These are phyloP conservation scores for Ustilago hordei DNA, from an alignment of 1,284 basidiomycete species.

Conservation along the genomic window DNA sequence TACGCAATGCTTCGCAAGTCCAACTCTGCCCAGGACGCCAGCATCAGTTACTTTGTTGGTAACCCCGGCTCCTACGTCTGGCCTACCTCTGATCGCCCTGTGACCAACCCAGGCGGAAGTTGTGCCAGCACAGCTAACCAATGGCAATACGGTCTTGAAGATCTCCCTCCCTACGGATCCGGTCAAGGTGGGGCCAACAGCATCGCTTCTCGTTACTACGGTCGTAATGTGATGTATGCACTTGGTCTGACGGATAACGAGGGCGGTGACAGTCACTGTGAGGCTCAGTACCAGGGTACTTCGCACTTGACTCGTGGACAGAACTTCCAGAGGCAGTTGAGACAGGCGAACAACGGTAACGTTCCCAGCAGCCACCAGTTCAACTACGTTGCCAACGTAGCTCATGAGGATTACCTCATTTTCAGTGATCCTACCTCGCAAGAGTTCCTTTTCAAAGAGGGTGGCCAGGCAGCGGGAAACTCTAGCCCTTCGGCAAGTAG, in stretches of 20 bases:
- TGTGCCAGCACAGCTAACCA: slow-evolving; percentile 38
- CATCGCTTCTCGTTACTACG: slow-evolving; percentile 51
- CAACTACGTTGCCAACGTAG: slow-evolving; percentile 51
- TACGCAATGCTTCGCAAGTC: slow-evolving; percentile 62
- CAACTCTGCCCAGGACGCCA: slow-evolving; percentile 37
- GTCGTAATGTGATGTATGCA: slow-evolving; percentile 53
- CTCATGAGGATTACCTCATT: slow-evolving; percentile 60
- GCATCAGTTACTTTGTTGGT: slow-evolving; percentile 56
- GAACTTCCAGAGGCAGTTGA: slow-evolving; percentile 48
- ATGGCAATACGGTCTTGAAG: slow-evolving; percentile 46
- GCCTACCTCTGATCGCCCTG: slow-evolving; percentile 47
- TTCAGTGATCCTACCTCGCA: slow-evolving; percentile 51
- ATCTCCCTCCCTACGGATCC: slow-evolving; percentile 34
- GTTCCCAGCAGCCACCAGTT: slow-evolving; percentile 48
- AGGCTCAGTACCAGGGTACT: slow-evolving; percentile 58
- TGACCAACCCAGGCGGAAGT: slow-evolving; percentile 32
- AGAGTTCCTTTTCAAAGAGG: slow-evolving; percentile 45
- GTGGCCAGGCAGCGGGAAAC: neutral
- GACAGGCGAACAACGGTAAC: slow-evolving; percentile 45
- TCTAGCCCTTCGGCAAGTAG: slow-evolving; percentile 10
- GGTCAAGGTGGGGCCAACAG: slow-evolving; percentile 25
- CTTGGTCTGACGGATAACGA: slow-evolving; percentile 56
- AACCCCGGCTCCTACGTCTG: slow-evolving; percentile 61
- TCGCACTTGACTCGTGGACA: slow-evolving; percentile 58
- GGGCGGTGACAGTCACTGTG: slow-evolving; percentile 60